These are phyloP conservation scores for Coemansia sp. DNA, from an alignment of 192 early-diverging fungal species.

Conservation along the genomic window DNA sequence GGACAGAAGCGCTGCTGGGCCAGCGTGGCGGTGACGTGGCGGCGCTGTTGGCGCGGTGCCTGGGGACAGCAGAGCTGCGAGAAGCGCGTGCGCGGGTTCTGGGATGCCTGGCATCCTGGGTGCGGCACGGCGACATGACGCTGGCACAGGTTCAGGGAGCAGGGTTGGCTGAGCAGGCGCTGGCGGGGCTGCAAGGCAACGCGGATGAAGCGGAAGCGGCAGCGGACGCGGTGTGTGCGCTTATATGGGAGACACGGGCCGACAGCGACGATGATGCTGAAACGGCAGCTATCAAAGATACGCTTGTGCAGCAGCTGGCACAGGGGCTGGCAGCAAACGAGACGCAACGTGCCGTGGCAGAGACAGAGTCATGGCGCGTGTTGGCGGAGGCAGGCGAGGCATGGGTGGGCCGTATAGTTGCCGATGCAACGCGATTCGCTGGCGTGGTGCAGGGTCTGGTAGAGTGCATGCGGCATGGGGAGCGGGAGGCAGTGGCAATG, in stretches of 20 bases:
- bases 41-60: slow-evolving; percentile 64
- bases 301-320: slow-evolving; percentile 57
- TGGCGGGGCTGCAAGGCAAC: slow-evolving; percentile 68
- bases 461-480: slow-evolving; percentile 73
- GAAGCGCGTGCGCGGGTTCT: slow-evolving; percentile 65
- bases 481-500: slow-evolving; percentile 83
- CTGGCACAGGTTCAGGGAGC: slow-evolving; percentile 60
- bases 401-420: slow-evolving; percentile 71
- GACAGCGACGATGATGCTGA: slow-evolving; percentile 51
- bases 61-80: slow-evolving; percentile 60
- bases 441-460: slow-evolving; percentile 79
- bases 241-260: slow-evolving; percentile 67
- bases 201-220: slow-evolving; percentile 72
- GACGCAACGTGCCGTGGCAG: too few relatives aligned
- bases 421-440: slow-evolving; percentile 64
- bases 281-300: slow-evolving; percentile 56
- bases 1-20: slow-evolving; percentile 63
- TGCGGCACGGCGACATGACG: slow-evolving; percentile 75
- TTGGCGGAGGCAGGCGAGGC: slow-evolving; percentile 90
- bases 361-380: slow-evolving; percentile 66
- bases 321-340: slow-evolving; percentile 34
- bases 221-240: slow-evolving; percentile 78
- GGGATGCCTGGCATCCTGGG: slow-evolving; percentile 80
- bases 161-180: slow-evolving; percentile 66
- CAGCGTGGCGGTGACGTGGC: slow-evolving; percentile 67